phyloP scores from a whole-genome alignment of 768 basidiomycete species.

The Cyathus striatus region DNA sequence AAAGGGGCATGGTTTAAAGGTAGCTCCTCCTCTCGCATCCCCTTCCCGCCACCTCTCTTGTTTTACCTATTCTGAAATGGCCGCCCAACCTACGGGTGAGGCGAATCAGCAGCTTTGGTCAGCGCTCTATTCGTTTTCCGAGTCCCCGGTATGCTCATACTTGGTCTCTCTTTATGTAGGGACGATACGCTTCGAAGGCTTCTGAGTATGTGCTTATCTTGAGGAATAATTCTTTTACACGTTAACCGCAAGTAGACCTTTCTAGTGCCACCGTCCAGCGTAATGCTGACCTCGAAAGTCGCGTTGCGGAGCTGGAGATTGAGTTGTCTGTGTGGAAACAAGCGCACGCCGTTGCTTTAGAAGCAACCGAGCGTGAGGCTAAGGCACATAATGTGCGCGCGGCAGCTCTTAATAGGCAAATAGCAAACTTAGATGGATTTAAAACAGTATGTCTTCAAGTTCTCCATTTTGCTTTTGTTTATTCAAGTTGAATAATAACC shows the following conservation, averaged over 20 bases:
- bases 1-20: constrained; percentile 36
- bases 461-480: no score
- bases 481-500: no score
- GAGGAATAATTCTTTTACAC: constrained; percentile 2
- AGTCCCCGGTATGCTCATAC: constrained; percentile 5
- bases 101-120: constrained; percentile 63
- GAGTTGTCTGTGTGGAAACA: constrained; percentile 70
- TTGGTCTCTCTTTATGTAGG: constrained; percentile 31
- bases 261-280: constrained; percentile 60
- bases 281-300: constrained; percentile 58
- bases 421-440: constrained; percentile 53
- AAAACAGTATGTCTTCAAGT: constrained; percentile 38
- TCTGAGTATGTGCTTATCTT: constrained; percentile 36
- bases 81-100: constrained; percentile 52
- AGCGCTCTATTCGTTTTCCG: constrained; percentile 19
- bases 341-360: constrained; percentile 58
- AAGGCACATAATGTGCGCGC: constrained; percentile 68
- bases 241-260: constrained; percentile 37
- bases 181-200: constrained; percentile 62
- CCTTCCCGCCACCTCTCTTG: constrained; percentile 27
- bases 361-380: constrained; percentile 56
- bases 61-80: constrained; percentile 43
- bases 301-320: constrained; percentile 62
- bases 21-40: constrained; percentile 35
- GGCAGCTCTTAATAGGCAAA: constrained; percentile 57